Evolutionary conservation across 306 rosid species (phyloP), one percentile per base, ranked within the genome.

Genomic region (Casuarina cunninghamiana): DNA sequence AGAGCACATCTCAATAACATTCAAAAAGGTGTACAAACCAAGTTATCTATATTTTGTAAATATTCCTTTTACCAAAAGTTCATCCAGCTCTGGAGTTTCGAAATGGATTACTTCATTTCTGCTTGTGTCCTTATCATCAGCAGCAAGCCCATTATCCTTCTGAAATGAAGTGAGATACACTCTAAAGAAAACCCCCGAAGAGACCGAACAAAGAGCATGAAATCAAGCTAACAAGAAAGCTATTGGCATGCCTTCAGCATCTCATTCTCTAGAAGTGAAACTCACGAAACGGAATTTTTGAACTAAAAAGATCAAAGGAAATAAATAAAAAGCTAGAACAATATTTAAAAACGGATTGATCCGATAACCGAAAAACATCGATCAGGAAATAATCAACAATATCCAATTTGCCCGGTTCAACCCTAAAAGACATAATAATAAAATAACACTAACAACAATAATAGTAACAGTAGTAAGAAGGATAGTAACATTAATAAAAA

Each of bases 41-140:
- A 68, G 54, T 71, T 77, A 42, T 60, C 42, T 9, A 80, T 60
- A n/a, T 66, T 75, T 62, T 61, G 62, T 58, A 45, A 69, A 78
- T 53, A 76, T 49, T 46, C 57, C 69, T 48, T 76, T 74, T 84
- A 93, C 98, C 92, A 83, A 42, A 63, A 75, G 77, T 19, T 45
- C 60, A 13, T 90, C 89, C 57, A 84, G 79, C 85, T 89, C 90
- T 44, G 85, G 98, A 68, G 88, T 84, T 89, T 94, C 98, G 8
- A 94, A 94, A 49, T 81, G 89, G 67, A 89, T 77, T 17, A 82
- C 68, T 77, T 83, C 83, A 57, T 53, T 78, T 43, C 54, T 75
- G 13, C 38, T 68, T 72, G 69, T 58, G 53, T 73, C 66, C 66
- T 58, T 79, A 54, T 79, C 78, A 42, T 63, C 42, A 50, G 37